A percentile compares a stretch with the other conserved stretches of the same genome.
Evolutionary conservation across 208 protist species (phyloP).

Genomic region (Crithidia thermophila): DNA sequence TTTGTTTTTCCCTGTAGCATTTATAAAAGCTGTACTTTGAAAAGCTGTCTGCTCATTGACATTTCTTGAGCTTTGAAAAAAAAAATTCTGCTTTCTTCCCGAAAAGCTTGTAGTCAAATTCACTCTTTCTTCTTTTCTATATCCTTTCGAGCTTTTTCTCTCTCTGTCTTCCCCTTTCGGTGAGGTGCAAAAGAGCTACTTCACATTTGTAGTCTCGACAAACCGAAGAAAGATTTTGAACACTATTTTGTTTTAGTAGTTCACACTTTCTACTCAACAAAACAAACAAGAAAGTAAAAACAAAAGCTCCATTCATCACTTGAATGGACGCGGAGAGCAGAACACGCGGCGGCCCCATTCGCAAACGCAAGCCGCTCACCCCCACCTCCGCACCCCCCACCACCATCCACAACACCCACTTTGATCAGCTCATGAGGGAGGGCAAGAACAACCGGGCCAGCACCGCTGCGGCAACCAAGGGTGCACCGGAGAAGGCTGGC

Average conservation of each 20-base stretch:
- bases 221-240: no score
- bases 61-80: no score
- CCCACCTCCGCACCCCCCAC: not conserved
- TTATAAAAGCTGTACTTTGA: no score
- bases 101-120: no score
- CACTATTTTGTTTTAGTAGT: no score
- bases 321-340: not conserved
- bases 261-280: no score
- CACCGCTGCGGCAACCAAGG: not conserved
- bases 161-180: no score
- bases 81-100: no score
- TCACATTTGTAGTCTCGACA: not conserved
- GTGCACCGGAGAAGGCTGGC: not conserved
- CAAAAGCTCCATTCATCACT: not conserved
- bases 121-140: no score
- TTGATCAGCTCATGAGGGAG: not conserved
- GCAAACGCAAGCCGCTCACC: not conserved
- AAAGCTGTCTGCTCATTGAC: no score
- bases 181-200: not conserved
- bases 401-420: slow-evolving; percentile 1
- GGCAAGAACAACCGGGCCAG: not conserved
- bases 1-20: no score
- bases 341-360: not conserved
- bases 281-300: not conserved
- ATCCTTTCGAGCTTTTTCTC: no score